phyloP scores from a whole-genome alignment of 2,329 filamentous ascomycete species.

The Grosmannia penicillata region DNA sequence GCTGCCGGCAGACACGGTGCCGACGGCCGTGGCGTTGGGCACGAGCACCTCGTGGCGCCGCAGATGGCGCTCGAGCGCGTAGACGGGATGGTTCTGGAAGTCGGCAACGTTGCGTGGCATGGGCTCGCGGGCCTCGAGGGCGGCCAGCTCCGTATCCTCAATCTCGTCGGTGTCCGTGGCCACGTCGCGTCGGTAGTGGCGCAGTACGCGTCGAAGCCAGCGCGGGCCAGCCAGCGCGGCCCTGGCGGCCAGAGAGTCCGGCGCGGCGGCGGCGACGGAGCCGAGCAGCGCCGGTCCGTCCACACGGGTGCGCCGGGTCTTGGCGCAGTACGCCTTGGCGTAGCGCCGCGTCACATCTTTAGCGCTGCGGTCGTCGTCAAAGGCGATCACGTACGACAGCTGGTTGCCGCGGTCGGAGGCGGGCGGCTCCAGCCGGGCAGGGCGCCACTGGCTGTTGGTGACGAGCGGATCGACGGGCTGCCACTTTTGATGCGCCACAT shows the following conservation, averaged over 20 bases:
- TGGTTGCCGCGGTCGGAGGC: constrained; percentile 60
- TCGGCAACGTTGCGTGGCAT: constrained; percentile 80
- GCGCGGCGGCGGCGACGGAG: constrained; percentile 6
- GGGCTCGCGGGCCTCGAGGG: constrained; percentile 57
- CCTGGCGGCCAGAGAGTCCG: neutral
- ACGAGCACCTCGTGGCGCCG: constrained; percentile 69
- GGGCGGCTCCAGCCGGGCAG: constrained; percentile 68
- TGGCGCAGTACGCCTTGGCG: constrained; percentile 75
- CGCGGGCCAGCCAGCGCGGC: constrained; percentile 7
- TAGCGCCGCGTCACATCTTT: constrained; percentile 83
- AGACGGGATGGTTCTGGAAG: constrained; percentile 74
- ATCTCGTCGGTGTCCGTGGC: constrained; percentile 61
- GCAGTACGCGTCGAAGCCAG: constrained; percentile 41
- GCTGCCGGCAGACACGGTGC: constrained; percentile 56
- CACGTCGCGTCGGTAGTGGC: constrained; percentile 26
- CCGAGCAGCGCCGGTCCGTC: no score
- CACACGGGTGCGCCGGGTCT: constrained; percentile 69
- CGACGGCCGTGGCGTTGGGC: constrained; percentile 53
- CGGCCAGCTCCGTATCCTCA: constrained; percentile 62
- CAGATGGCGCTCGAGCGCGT: constrained; percentile 74
- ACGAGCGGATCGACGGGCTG: constrained; percentile 75
- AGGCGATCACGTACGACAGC: constrained; percentile 73
- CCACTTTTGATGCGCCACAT: constrained; percentile 81
- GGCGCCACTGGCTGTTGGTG: constrained; percentile 63
- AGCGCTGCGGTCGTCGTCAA: constrained; percentile 63